A percentile compares a stretch with the other conserved stretches of the same genome.
phyloP scores from a whole-genome alignment of 2,329 filamentous ascomycete genomes.

The Pseudocercospora crystallina region DNA sequence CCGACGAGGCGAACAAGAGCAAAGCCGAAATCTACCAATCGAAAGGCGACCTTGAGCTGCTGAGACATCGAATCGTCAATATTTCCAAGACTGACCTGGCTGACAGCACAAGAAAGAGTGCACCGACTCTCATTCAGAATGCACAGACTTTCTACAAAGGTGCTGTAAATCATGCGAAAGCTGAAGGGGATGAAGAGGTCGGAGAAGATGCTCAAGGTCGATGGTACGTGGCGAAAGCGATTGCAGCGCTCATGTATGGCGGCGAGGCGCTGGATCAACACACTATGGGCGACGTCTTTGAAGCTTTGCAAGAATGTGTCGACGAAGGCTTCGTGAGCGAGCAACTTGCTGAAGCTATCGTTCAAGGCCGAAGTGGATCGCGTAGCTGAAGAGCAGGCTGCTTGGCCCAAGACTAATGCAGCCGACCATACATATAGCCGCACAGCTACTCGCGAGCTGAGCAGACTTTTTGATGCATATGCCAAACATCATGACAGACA shows the following conservation, averaged over 20 bases:
- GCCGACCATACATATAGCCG: no score
- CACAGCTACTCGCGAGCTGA: no score
- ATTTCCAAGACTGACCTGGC: constrained; percentile 37
- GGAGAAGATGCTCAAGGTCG: constrained; percentile 45
- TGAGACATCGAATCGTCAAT: constrained; percentile 52
- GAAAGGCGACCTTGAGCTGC: constrained; percentile 57
- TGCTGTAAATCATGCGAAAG: constrained; percentile 37
- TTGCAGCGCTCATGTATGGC: constrained; percentile 41
- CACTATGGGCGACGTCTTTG: constrained; percentile 41
- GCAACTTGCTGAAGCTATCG: constrained; percentile 24
- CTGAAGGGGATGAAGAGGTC: constrained; percentile 25
- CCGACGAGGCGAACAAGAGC: constrained; percentile 42
- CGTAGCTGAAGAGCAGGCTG: constrained; percentile 2
- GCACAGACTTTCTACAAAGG: constrained; percentile 60
- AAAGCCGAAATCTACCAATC: constrained; percentile 53
- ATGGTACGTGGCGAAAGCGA: constrained; percentile 38
- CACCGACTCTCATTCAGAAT: constrained; percentile 52
- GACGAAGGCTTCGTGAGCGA: constrained; percentile 51
- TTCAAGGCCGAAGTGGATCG: constrained; percentile 5
- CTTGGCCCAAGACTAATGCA: no score
- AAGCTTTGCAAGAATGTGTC: constrained; percentile 51
- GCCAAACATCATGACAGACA: no score
- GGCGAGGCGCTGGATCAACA: constrained; percentile 37
- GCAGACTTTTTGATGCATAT: no score
- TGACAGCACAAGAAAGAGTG: constrained; percentile 45